A percentile compares a stretch with the other conserved stretches of the same genome.
These are phyloP conservation scores for Penicillium manginii DNA, from an alignment of 495 filamentous ascomycete species.

Conservation along the genomic window DNA sequence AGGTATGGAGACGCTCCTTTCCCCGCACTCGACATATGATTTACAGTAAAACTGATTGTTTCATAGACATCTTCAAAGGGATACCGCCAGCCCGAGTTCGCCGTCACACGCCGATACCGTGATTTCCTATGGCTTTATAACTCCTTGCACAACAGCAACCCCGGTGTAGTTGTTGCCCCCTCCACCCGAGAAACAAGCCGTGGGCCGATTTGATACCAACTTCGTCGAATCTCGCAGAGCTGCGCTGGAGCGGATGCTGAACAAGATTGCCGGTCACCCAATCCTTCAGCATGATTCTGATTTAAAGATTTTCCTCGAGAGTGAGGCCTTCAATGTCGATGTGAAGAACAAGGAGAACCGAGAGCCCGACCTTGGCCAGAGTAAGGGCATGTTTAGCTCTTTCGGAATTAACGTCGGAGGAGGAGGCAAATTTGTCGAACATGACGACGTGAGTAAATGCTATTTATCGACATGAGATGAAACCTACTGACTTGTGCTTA, in stretches of 20 bases:
- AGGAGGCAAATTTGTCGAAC: conserved; percentile 89
- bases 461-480: neutral
- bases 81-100: conserved; percentile 87
- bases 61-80: conserved; percentile 89
- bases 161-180: conserved; percentile 91
- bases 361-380: conserved; percentile 83
- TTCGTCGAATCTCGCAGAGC: conserved; percentile 92
- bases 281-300: conserved; percentile 92
- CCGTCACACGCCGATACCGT: conserved; percentile 88
- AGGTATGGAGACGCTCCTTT: conserved; percentile 55
- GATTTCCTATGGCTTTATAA: conserved; percentile 99
- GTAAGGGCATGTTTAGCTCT: conserved; percentile 88
- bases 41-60: neutral
- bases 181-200: conserved; percentile 96
- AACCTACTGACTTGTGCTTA: conserved; percentile 31
- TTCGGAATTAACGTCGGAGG: conserved; percentile 77
- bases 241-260: conserved; percentile 94
- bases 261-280: conserved; percentile 89
- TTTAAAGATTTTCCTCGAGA: conserved; percentile 94
- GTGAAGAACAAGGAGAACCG: conserved; percentile 97
- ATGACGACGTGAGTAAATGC: conserved; percentile 78
- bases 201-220: conserved; percentile 93
- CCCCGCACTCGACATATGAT: neutral
- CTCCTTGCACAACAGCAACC: conserved; percentile 89
- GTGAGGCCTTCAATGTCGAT: conserved; percentile 91